Evolutionary conservation across 371 early-diverging fungal genomes (phyloP).

Genomic region (Aphelidium insulamus): DNA sequence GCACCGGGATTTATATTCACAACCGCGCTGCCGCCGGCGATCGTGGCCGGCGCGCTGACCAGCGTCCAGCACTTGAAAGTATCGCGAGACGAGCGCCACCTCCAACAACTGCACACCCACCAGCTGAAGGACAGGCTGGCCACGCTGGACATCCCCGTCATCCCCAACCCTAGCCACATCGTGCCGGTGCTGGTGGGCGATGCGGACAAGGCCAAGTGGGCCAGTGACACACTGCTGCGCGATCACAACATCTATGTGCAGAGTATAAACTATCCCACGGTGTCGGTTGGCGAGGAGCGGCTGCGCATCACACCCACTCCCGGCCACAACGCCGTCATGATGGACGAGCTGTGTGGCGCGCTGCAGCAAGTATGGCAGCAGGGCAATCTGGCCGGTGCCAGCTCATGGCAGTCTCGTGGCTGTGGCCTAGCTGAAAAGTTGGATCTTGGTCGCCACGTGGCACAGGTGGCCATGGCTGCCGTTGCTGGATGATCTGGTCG

Average conservation of each 20-base stretch:
- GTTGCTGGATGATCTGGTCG: too few relatives aligned
- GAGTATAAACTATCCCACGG: conserved; percentile 93
- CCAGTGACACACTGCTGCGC: conserved; percentile 69
- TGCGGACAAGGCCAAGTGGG: conserved; percentile 73
- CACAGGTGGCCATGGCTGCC: too few relatives aligned
- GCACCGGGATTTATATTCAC: conserved; percentile 98
- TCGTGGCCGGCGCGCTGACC: conserved; percentile 72
- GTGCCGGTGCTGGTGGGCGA: conserved; percentile 92
- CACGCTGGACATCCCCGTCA: conserved; percentile 73
- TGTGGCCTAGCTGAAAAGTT: too few relatives aligned
- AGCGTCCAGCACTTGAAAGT: conserved; percentile 71
- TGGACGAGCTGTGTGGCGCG: conserved; percentile 58
- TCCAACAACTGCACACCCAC: conserved; percentile 77
- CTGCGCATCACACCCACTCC: conserved; percentile 94
- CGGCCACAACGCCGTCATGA: conserved; percentile 60
- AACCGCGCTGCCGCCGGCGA: conserved; percentile 86
- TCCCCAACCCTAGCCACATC: conserved; percentile 95
- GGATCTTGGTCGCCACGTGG: too few relatives aligned
- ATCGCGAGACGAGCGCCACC: conserved; percentile 57
- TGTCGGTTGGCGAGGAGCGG: conserved; percentile 82
- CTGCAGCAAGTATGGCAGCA: conserved; percentile 67
- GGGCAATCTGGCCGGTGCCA: too few relatives aligned
- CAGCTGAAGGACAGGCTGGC: conserved; percentile 58
- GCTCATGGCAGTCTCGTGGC: too few relatives aligned
- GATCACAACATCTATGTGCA: conserved; percentile 89